Base-by-base conservation (phyloP, 2,329 filamentous ascomycete genomes). In the Aureobasidium mangrovei region DNA sequence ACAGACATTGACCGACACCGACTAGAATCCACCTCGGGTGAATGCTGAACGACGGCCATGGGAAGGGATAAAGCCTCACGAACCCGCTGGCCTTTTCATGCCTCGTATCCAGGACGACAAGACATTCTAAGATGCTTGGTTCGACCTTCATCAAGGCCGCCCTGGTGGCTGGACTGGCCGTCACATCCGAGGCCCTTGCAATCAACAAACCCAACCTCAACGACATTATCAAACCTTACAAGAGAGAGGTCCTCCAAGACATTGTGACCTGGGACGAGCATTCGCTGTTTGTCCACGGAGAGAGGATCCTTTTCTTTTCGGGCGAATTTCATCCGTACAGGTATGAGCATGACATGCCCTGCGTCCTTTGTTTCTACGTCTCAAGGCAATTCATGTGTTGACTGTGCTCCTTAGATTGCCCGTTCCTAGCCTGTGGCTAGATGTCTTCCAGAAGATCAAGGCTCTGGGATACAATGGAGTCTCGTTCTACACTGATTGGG, bases 401-500 rank as follows among this genome's bases (percentile, higher is more conserved):
- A 27, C 26, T 24, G 4, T 28, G 8, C 7, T 43, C 41, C 6
- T 2, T 36, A 77, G 79, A 60, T 69, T 85, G 1, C 81, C 82
- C 1, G 81, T 85, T 1, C 76, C 80, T 2, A 72, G 74, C 45
- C 72, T 86, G 4, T 84, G 83, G 73, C 73, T 86, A 7, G 88
- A 91, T 60, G 65, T 91, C 2, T 85, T 94, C 61, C 84, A 93
- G 63, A 94, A 94, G 69, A 81, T 91, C 67, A 90, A 86, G 67
- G 84, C 86, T 0, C 70, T 90, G 1, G 88, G 88, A 0, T 91
- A 89, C 70, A 91, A 86, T 61, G 79, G 81, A 42, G 84, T 91
- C 1, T 89, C 85, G 0, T 89, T 91, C 67, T 91, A 91, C 63
- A 75, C 84, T 5, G 79, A 90, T 61, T 94, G 87, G 88, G 85